Conservation (phyloP, 2,329 filamentous ascomycete species). For the Chaetomiaceae sp. region DNA sequence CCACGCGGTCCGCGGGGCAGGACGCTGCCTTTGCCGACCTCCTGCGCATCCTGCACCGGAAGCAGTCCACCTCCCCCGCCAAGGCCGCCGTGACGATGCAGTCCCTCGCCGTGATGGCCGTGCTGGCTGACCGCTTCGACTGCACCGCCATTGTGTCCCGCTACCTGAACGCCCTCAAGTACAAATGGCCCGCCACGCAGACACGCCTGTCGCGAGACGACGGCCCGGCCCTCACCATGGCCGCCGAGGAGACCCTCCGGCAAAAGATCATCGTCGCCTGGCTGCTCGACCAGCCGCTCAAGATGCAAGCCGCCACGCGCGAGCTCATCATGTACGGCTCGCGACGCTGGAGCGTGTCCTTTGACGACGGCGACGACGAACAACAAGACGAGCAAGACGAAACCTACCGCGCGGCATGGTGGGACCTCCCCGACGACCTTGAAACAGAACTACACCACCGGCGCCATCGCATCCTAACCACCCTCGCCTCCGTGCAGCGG, state of each 20-base stretch:
- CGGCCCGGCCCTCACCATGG: slow-evolving; percentile 31
- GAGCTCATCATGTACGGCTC: slow-evolving; percentile 65
- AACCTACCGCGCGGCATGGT: slow-evolving; percentile 50
- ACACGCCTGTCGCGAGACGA: slow-evolving; percentile 31
- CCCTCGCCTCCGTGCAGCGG: slow-evolving; percentile 62
- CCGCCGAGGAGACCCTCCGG: slow-evolving; percentile 60
- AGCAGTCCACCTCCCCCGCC: slow-evolving; percentile 36
- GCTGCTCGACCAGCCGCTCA: slow-evolving; percentile 57
- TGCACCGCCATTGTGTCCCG: slow-evolving; percentile 51
- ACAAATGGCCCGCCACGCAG: slow-evolving; percentile 49
- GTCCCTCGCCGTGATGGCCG: slow-evolving; percentile 62
- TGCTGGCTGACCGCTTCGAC: slow-evolving; percentile 71
- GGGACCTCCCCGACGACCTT: slow-evolving; percentile 63
- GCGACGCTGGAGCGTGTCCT: slow-evolving; percentile 43
- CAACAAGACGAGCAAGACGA: slow-evolving; percentile 30
- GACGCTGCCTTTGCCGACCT: slow-evolving; percentile 63
- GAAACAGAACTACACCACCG: slow-evolving; percentile 61
- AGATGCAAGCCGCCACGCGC: slow-evolving; percentile 57
- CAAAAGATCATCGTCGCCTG: slow-evolving; percentile 66
- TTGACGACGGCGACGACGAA: neutral
- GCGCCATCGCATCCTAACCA: slow-evolving; percentile 61
- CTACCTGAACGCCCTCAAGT: slow-evolving; percentile 48
- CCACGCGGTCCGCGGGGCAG: slow-evolving; percentile 55
- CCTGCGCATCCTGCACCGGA: slow-evolving; percentile 59
- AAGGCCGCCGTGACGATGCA: slow-evolving; percentile 48